Conservation (phyloP, 164 flowering plant genomes). For the Sextonia rubra region DNA sequence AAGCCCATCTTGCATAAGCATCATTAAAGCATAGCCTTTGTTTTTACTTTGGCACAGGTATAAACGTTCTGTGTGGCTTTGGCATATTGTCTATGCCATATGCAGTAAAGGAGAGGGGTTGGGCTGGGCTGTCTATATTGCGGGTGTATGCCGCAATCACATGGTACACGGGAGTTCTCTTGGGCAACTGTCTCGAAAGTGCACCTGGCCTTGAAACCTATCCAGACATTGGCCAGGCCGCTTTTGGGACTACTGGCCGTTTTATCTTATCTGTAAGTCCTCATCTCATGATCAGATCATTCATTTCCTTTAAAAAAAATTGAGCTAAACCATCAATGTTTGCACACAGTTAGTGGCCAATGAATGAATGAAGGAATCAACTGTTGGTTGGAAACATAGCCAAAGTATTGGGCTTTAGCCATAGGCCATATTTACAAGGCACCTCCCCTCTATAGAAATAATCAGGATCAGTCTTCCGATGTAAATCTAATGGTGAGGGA, state of each 20-base stretch:
- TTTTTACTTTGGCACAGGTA: conserved; percentile 37
- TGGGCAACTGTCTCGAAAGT: conserved; percentile 84
- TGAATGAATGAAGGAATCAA: too few relatives aligned
- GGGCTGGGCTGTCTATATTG: conserved; percentile 69
- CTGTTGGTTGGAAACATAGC: too few relatives aligned
- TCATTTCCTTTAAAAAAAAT: too few relatives aligned
- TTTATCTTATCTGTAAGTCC: conserved; percentile 66
- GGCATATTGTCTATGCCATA: conserved; percentile 91
- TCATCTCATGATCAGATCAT: neutral
- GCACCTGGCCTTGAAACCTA: conserved; percentile 89
- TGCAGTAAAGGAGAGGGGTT: conserved; percentile 90
- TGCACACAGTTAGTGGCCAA: too few relatives aligned
- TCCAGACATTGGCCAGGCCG: conserved; percentile 98
- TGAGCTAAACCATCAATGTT: too few relatives aligned
- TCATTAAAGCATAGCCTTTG: neutral
- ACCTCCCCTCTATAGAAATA: too few relatives aligned
- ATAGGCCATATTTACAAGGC: too few relatives aligned
- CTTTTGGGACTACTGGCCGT: conserved; percentile 84
- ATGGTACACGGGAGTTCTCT: conserved; percentile 84
- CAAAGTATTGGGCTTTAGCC: too few relatives aligned
- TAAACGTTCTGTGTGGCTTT: conserved; percentile 95
- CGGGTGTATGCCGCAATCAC: conserved; percentile 62
- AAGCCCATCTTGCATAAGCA: too few relatives aligned
- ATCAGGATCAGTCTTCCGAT: too few relatives aligned
- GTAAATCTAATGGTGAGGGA: too few relatives aligned